Percentiles rank a stretch among this genome's conserved stretches.
These are phyloP conservation scores for Heliocybe sulcata DNA, from an alignment of 1,284 basidiomycete species.

Conservation along the genomic window DNA sequence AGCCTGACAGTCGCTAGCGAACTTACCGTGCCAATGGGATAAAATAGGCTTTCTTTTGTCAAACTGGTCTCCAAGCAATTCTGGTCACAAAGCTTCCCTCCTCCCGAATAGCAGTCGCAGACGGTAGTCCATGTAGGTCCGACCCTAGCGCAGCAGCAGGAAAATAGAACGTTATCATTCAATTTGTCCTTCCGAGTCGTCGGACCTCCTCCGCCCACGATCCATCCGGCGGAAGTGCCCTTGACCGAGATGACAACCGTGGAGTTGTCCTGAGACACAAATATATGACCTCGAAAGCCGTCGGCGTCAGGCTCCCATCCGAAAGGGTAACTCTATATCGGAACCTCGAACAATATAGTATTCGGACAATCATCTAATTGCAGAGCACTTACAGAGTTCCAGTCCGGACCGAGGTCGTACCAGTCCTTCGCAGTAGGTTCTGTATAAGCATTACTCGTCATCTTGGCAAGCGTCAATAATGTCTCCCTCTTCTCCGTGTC, in stretches of 20 bases:
- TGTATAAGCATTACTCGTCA: constrained; percentile 90
- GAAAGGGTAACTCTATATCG: constrained; percentile 64
- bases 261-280: constrained; percentile 75
- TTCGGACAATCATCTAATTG: not conserved
- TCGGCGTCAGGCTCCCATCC: constrained; percentile 90
- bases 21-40: constrained; percentile 75
- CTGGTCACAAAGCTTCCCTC: constrained; percentile 75
- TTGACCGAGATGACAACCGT: constrained; percentile 94
- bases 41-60: constrained; percentile 84
- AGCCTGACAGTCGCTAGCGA: not conserved
- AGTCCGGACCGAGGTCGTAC: constrained; percentile 68
- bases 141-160: constrained; percentile 94
- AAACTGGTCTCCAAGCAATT: constrained; percentile 79
- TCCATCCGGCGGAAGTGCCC: constrained; percentile 74
- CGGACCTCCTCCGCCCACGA: constrained; percentile 80
- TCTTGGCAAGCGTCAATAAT: constrained; percentile 83
- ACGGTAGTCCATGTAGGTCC: constrained; percentile 95
- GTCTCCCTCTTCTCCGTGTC: constrained; percentile 76
- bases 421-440: constrained; percentile 55
- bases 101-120: constrained; percentile 84
- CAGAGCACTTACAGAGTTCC: constrained; percentile 47
- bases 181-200: constrained; percentile 89
- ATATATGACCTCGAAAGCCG: constrained; percentile 89
- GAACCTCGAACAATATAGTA: not conserved
- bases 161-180: constrained; percentile 96